These are phyloP conservation scores for Cryptococcus jaspeensis DNA, from an alignment of 1,284 basidiomycete species.

Conservation along the genomic window DNA sequence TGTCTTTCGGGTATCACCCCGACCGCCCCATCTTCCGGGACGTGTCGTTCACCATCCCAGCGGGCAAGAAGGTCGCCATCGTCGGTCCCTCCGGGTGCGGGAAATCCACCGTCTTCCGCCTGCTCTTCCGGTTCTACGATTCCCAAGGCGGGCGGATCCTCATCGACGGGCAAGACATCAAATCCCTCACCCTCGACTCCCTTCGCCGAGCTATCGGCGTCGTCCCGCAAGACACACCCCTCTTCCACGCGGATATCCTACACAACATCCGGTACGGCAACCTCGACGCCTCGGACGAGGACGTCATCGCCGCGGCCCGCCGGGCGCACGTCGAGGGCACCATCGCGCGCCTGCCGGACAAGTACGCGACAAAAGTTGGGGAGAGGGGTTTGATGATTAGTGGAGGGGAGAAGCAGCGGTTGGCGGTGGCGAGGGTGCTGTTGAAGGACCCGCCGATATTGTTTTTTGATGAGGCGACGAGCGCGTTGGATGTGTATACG, in stretches of 20 bases:
- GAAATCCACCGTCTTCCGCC: slow-evolving; percentile 94
- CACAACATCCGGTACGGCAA: slow-evolving; percentile 93
- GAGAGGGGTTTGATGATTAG: slow-evolving; percentile 97
- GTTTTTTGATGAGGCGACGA: slow-evolving; percentile 99
- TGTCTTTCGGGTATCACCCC: slow-evolving; percentile 86
- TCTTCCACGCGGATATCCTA: slow-evolving; percentile 93
- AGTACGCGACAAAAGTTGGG: slow-evolving; percentile 87
- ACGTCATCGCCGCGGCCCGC: slow-evolving; percentile 77
- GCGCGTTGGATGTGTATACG: slow-evolving; percentile 89
- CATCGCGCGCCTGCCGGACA: slow-evolving; percentile 75
- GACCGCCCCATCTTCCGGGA: slow-evolving; percentile 85
- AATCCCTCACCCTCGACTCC: slow-evolving; percentile 68
- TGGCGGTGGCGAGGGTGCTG: slow-evolving; percentile 89
- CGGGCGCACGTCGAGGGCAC: slow-evolving; percentile 86
- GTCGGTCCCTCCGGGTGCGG: slow-evolving; percentile 96
- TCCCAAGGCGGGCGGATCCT: slow-evolving; percentile 75
- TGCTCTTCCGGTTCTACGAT: slow-evolving; percentile 93
- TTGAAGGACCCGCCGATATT: slow-evolving; percentile 92
- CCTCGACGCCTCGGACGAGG: slow-evolving; percentile 81
- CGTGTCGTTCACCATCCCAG: slow-evolving; percentile 88
- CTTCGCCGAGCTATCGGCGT: slow-evolving; percentile 80
- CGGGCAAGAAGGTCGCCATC: slow-evolving; percentile 92
- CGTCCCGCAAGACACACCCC: slow-evolving; percentile 95
- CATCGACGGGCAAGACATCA: slow-evolving; percentile 76
- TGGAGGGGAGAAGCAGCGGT: slow-evolving; percentile 93